Conservation (phyloP, 2,329 filamentous ascomycete genomes). For the Botrytis aclada region DNA sequence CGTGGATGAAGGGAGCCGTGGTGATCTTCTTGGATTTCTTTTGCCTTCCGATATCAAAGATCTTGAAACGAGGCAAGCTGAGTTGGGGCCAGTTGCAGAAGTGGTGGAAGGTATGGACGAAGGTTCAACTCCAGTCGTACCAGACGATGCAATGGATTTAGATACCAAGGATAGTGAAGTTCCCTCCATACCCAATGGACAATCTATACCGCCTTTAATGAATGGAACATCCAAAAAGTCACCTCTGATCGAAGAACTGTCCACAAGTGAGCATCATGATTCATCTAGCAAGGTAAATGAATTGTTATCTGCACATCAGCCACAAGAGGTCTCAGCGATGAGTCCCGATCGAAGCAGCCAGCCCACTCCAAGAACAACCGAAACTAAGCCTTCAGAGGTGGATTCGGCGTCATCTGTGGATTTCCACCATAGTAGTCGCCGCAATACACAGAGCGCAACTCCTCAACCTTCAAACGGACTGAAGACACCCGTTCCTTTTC, state of each 20-base stretch:
- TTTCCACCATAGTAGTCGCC: slow-evolving; percentile 32
- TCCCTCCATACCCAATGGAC: slow-evolving; percentile 33
- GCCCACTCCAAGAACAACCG: slow-evolving; percentile 39
- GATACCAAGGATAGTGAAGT: slow-evolving; percentile 35
- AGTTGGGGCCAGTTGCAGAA: slow-evolving; percentile 17
- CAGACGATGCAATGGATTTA: slow-evolving; percentile 10
- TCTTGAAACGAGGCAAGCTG: slow-evolving; percentile 36
- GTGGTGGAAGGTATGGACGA: slow-evolving; percentile 16
- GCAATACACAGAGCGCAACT: slow-evolving; percentile 40
- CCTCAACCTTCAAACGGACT: slow-evolving; percentile 41
- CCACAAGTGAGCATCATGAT: slow-evolving; percentile 7
- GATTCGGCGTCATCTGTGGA: slow-evolving; percentile 40
- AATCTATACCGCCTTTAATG: slow-evolving; percentile 4
- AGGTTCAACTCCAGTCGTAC: not conserved
- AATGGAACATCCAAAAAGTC: slow-evolving; percentile 1
- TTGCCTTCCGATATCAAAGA: slow-evolving; percentile 35
- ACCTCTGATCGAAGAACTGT: slow-evolving; percentile 12
- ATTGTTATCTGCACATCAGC: not conserved
- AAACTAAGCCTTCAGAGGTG: slow-evolving; percentile 36
- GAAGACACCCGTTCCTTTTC: slow-evolving; percentile 73
- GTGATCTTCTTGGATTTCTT: slow-evolving; percentile 39
- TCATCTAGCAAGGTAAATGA: not conserved
- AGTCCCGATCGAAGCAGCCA: slow-evolving; percentile 39
- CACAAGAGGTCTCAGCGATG: slow-evolving; percentile 24
- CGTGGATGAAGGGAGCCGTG: slow-evolving; percentile 39